Base-by-base conservation (phyloP, 2,329 filamentous ascomycete species). In the Leptosphaerulina australis region DNA sequence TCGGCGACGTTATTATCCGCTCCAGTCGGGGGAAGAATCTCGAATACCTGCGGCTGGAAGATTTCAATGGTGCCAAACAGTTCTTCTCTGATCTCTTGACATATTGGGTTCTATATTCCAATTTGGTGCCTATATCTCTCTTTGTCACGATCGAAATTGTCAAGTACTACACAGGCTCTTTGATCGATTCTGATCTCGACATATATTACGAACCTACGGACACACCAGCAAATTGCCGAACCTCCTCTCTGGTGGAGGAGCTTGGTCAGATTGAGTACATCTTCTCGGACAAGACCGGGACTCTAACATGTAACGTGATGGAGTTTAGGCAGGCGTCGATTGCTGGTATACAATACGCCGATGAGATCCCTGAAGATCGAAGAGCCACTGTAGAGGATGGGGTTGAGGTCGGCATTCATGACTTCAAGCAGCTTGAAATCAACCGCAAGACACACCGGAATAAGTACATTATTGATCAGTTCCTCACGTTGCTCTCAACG, bases 251-350 rank as follows among this genome's bases (percentile, higher is more conserved):
- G 69, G 94, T 99, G 9, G 94, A 99, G 76, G 95, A 99, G 69
- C 77, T 99, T 34, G 94, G 94, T 46, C 96, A 97, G 82, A 95
- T 99, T 34, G 94, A 97, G 68, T 99, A 95, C 67, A 94, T 99
- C 58, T 99, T 99, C 72, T 97, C 91, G 0, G 93, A 97, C 79
- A 97, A 97, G 79, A 97, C 93, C 1, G 93, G 93, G 33, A 97
- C 93, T 3, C 78, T 97, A 66, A 97, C 93, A n/a, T 96, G 92
- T 76, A 97, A 97, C 69, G 87, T 91, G 81, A 97, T 99, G 94
- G 93, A 97, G 73, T 99, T 97, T 74, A 91, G 91, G 70, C 91
- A 97, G 73, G 95, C 90, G 66, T 88, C 89, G 0, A 97, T 99
- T 67, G 90, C 85, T 20, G 94, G 94, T 20, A 87, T 97, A 44